Base-by-base conservation (phyloP, 1,284 basidiomycete genomes). In the Grifola frondosa region DNA sequence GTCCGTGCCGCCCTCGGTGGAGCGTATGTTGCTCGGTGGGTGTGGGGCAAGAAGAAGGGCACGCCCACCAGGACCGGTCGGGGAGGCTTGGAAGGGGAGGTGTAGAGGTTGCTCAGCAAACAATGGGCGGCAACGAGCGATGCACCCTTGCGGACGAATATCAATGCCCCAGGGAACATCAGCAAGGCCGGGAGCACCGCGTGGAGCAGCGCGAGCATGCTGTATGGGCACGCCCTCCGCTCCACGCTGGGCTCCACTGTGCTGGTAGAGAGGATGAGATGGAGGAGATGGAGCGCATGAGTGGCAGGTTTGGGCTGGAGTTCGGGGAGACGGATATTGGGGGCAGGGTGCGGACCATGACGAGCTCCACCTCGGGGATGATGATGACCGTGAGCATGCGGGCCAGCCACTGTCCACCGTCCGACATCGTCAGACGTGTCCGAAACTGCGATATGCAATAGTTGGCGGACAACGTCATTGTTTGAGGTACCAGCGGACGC, bases 351-450 rank as follows among this genome's bases (percentile, higher is more conserved):
- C 57, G 73, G 15, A 73, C 69, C 23, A 48, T 63, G 30, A 81
- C 80, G 3, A 65, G 67, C 9, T 78, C 78, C 13, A 77, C 77
- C 10, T 56, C 65, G 3, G 73, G 74, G 37, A 74, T 71, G 12
- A 49, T 58, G 17, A 61, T 67, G 16, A 70, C 64, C 36, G 56
- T 42, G 19, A 52, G 60, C 20, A 42, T 60, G 54, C 22, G 20
- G 47, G 40, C 46, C 49, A 54, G 32, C 29, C 49, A 25, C 59
- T 74, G 3, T 78, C 81, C 24, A 78, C 80, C 15, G 77, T 51
- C 94, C 80, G 13, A 97, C 94, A 62, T 97, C 94, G 60, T 97
- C 92, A 23, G 91, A 94, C 13, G 93, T 95, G 62, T 97, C 94
- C 3, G 94, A 97, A 23, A 97, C 94, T 17, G 94, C 94, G 32